Base-by-base conservation (phyloP, 1,139 yeast genomes). In the Zygosaccharomyces pseudobailii region DNA sequence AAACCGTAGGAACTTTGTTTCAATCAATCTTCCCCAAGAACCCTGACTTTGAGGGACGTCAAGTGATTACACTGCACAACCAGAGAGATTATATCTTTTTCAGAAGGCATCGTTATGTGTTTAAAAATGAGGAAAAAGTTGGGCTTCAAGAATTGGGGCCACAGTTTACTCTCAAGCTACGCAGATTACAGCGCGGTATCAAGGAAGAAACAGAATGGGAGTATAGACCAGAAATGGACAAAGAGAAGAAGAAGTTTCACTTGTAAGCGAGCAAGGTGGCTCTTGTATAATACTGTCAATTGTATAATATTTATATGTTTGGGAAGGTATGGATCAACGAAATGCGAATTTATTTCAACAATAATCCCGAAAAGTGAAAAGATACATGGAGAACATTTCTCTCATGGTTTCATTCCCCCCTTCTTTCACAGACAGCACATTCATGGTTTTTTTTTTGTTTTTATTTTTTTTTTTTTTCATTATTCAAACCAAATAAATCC, bases 111-210 rank as follows among this genome's bases (percentile, higher is more conserved):
- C 79, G 98, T 62, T 92, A 92, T 63, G 73, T 88, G 6, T 92
- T 92, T 71, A 77, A 81, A 60, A 87, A 89, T 64, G 96, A 89
- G 55, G 95, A 88, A 64, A 82, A 80, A 60, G 97, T 90, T 2
- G 97, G 98, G 5, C 71, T 92, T 46, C 98, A 92, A 63, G 98
- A 94, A 63, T 73, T 92, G 42, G 98, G 98, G 0, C 98, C 98
- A 0, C 96, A 90, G 67, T 94, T 92, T 66, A 94, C 98, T 0
- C 71, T 92, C 63, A 84, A 86, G 63, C 72, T 94, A 55, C 78
- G 96, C 66, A 76, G 97, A 62, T 73, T 94, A 52, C 97, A 90
- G 67, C 84, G 82, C 71, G 98, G 97, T 40, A 77, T 92, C 59
- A 82, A 83, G 62, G 95, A 88, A 55, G 97, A 92, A 59, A 76